These are phyloP conservation scores for Tylopilus vinaceipallidus DNA, from an alignment of 768 basidiomycete species.

Conservation along the genomic window DNA sequence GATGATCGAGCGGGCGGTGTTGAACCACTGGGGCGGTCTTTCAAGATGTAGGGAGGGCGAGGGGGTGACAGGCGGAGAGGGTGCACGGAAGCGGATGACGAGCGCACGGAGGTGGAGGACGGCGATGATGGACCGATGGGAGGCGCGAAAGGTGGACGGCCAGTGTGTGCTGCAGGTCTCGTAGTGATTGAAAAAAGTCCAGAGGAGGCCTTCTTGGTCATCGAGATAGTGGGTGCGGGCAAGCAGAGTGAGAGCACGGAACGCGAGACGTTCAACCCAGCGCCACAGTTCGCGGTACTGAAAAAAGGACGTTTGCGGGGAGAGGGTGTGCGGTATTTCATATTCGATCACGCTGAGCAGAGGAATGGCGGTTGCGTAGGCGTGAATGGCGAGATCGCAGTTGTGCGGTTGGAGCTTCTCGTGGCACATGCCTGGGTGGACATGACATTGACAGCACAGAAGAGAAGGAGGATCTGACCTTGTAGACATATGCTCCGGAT, in stretches of 20 bases:
- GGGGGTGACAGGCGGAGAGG: conserved; percentile 14
- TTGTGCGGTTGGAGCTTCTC: conserved; percentile 57
- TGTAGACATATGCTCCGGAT: conserved; percentile 75
- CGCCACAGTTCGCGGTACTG: conserved; percentile 82
- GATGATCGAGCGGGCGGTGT: conserved; percentile 62
- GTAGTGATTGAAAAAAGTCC: conserved; percentile 64
- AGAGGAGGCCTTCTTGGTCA: conserved; percentile 43
- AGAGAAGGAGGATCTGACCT: conserved; percentile 44
- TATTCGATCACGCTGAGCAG: conserved; percentile 49
- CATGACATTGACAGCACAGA: not conserved
- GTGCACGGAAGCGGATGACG: conserved; percentile 44
- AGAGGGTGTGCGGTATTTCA: conserved; percentile 41
- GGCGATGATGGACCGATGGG: conserved; percentile 68
- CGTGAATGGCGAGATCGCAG: conserved; percentile 49
- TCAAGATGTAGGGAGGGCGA: conserved; percentile 22
- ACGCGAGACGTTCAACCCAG: conserved; percentile 80
- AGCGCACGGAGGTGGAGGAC: conserved; percentile 75
- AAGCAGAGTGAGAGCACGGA: conserved; percentile 71
- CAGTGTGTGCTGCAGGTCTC: conserved; percentile 61
- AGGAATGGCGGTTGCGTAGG: conserved; percentile 55
- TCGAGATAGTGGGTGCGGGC: conserved; percentile 43
- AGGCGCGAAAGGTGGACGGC: conserved; percentile 77
- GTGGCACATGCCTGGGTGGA: conserved; percentile 63
- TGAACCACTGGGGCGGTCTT: conserved; percentile 55
- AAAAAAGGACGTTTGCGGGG: conserved; percentile 35